Base-by-base conservation (phyloP, 257 asterid genomes). In the Jacaranda mimosifolia region DNA sequence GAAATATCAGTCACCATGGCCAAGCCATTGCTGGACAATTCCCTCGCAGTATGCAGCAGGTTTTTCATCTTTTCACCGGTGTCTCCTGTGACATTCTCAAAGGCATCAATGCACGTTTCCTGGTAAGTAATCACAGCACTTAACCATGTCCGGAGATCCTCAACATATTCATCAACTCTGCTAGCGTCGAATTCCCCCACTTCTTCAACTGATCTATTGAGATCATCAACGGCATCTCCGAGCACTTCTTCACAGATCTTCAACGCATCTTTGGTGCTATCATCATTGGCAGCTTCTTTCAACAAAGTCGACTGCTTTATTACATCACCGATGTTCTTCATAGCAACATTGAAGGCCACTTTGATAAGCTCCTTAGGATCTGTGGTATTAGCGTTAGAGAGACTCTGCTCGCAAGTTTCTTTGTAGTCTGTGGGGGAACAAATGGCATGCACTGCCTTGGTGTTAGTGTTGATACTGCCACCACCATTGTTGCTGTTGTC, bases 31-130 rank as follows among this genome's bases (percentile, higher is more conserved):
- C 93, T 88, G 2, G 95, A 70, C 9, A 92, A 73, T 18, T 91
- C 87, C 56, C 75, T 59, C 0, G 89, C 81, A 1, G 83, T 82
- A 3, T 72, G 79, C 75, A 91, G 18, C 6, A 89, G 14, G 0
- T 51, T 18, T 82, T 81, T 89, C 97, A 92, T 91, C 78, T 88
- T 91, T 63, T 88, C 89, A 1, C 91, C 97, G 0, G 91, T 71
- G 21, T 85, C 88, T 4, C 86, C 90, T 5, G 85, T 90, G 15
- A 92, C 87, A 59, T 89, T 88, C 60, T 91, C 85, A 36, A 89
- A 90, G 39, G 90, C 97, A 57, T 91, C 97, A 14, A 86, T 53
- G 78, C 98, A 94, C 0, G 97, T 92, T 53, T 92, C 89, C 71
- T 94, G 96, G 57, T 84, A 77, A 0, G 93, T 87, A 6, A 87